Conservation (phyloP, 1,284 basidiomycete species). For the Baeospora myosura region DNA sequence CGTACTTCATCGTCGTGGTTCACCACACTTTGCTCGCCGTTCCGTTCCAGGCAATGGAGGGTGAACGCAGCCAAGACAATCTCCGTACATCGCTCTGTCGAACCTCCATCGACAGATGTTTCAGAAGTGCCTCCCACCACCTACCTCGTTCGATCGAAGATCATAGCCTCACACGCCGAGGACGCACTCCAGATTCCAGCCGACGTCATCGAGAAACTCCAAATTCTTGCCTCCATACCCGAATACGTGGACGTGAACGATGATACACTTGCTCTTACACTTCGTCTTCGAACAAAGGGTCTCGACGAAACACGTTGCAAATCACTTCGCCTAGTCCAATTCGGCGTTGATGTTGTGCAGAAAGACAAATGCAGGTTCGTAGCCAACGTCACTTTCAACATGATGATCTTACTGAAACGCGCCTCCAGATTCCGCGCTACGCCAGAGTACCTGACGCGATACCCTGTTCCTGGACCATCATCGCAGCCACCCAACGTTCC, state of each 20-base stretch:
- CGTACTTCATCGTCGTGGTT: constrained; percentile 28
- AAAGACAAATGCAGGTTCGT: constrained; percentile 59
- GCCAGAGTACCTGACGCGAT: constrained; percentile 33
- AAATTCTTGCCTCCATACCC: constrained; percentile 56
- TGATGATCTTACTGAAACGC: not conserved
- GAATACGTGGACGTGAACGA: constrained; percentile 41
- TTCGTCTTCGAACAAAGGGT: constrained; percentile 54
- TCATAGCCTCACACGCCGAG: constrained; percentile 12
- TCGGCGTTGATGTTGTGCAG: constrained; percentile 6
- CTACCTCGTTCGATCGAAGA: constrained; percentile 36
- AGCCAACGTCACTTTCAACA: not conserved
- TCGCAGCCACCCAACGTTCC: constrained; percentile 58
- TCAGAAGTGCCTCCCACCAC: constrained; percentile 22
- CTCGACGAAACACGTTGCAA: constrained; percentile 39
- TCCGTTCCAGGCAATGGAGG: constrained; percentile 32
- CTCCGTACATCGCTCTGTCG: constrained; percentile 37
- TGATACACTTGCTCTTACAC: constrained; percentile 39
- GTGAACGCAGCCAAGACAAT: constrained; percentile 32
- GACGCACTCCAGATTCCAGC: constrained; percentile 33
- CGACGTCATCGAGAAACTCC: constrained; percentile 51
- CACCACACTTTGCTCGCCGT: constrained; percentile 41
- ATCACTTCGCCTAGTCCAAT: constrained; percentile 30
- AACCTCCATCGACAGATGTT: constrained; percentile 26
- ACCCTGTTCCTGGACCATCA: constrained; percentile 45
- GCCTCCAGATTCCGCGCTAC: constrained; percentile 32